A percentile compares a stretch with the other conserved stretches of the same genome.
Conservation (phyloP, 345 rosid genomes). For the Eutrema japonicum region DNA sequence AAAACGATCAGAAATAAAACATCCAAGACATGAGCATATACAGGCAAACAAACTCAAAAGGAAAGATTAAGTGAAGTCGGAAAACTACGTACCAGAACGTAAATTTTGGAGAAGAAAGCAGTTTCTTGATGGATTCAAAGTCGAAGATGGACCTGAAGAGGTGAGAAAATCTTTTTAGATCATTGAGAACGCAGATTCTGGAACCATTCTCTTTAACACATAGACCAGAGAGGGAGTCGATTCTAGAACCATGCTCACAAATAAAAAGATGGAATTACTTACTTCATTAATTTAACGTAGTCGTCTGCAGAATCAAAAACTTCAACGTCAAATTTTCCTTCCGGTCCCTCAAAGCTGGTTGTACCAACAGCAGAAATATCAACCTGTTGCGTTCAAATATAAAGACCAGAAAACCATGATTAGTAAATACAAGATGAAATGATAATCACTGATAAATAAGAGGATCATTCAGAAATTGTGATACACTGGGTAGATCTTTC, state of each 20-base stretch:
- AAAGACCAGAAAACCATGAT: neutral
- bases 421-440: slow-evolving; percentile 6
- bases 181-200: neutral
- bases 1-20: slow-evolving; percentile 20
- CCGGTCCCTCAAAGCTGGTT: slow-evolving; percentile 71
- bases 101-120: slow-evolving; percentile 81
- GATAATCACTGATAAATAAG: neutral
- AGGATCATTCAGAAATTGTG: neutral
- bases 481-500: slow-evolving; percentile 71
- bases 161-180: neutral
- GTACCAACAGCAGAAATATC: slow-evolving; percentile 68
- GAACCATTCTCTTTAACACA: neutral
- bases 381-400: slow-evolving; percentile 52
- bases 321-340: slow-evolving; percentile 84
- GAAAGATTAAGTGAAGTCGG: slow-evolving; percentile 1
- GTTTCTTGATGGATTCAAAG: slow-evolving; percentile 68
- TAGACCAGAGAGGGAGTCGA: slow-evolving; percentile 1
- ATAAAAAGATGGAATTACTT: slow-evolving; percentile 35
- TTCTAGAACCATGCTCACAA: neutral
- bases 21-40: slow-evolving; percentile 18
- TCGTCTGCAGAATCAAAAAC: slow-evolving; percentile 90
- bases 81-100: slow-evolving; percentile 67
- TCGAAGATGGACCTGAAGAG: slow-evolving; percentile 76
- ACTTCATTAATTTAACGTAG: slow-evolving; percentile 90
- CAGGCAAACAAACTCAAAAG: slow-evolving; percentile 8